Conservation (phyloP, 202 grass and related monocot genomes). For the Zizania palustris region DNA sequence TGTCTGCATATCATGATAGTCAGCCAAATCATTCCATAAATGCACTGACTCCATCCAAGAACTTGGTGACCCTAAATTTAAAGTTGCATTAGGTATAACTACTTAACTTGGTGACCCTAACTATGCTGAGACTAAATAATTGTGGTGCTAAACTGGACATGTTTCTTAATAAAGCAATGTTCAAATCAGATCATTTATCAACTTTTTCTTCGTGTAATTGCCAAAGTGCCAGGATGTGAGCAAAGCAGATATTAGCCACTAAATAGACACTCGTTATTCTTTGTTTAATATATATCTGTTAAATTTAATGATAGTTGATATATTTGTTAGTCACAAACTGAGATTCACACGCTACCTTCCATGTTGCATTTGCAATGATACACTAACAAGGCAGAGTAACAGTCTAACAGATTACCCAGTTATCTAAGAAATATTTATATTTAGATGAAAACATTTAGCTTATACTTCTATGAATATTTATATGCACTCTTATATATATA, state of each 20-base stretch:
- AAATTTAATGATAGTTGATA: not conserved
- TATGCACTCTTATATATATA: not conserved
- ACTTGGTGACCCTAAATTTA: not conserved
- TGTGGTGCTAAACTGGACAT: too few relatives aligned
- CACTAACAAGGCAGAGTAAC: constrained; percentile 1
- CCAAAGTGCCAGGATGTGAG: not conserved
- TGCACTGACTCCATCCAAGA: not conserved
- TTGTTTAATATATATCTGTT: not conserved
- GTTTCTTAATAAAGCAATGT: not conserved
- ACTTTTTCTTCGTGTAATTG: constrained; percentile 6
- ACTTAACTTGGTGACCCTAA: too few relatives aligned
- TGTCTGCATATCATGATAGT: constrained; percentile 48
- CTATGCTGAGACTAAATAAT: too few relatives aligned
- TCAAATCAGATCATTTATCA: not conserved
- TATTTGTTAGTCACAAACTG: constrained; percentile 1
- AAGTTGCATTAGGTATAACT: not conserved
- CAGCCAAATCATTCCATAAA: constrained; percentile 33
- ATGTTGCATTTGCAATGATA: not conserved
- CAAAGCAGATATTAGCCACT: not conserved
- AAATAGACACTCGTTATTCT: not conserved
- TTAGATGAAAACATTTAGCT: constrained; percentile 2
- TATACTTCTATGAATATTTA: constrained; percentile 14
- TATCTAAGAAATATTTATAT: not conserved
- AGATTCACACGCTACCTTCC: not conserved
- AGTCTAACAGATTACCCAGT: not conserved